Evolutionary conservation across 768 basidiomycete genomes (phyloP).

Genomic region (Agaricus subrufescens): DNA sequence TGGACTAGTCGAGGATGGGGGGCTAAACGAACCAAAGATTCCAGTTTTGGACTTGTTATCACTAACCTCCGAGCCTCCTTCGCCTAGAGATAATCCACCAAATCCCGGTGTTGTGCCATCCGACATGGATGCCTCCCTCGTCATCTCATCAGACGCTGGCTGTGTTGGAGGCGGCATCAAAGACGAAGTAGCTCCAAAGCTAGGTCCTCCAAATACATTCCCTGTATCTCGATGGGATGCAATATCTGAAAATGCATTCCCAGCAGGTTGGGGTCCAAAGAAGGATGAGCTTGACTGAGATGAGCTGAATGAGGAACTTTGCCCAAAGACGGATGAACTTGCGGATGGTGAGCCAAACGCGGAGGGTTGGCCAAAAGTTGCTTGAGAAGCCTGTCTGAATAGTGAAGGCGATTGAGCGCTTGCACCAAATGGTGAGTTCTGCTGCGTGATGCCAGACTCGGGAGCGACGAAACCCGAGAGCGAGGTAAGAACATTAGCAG

Average conservation of each 20-base stretch:
- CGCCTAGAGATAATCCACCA: conserved; percentile 30
- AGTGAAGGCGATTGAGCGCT: conserved; percentile 13
- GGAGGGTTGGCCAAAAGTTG: conserved; percentile 17
- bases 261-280: conserved; percentile 21
- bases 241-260: conserved; percentile 19
- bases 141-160: conserved; percentile 25
- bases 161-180: conserved; percentile 14
- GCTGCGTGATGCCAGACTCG: neutral
- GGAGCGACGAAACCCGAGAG: neutral
- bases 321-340: conserved; percentile 26
- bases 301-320: conserved; percentile 11
- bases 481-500: conserved; percentile 7
- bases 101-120: conserved; percentile 35
- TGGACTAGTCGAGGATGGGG: conserved; percentile 17
- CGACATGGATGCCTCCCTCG: conserved; percentile 45
- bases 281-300: conserved; percentile 7
- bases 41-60: conserved; percentile 23
- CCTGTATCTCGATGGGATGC: neutral
- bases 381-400: conserved; percentile 27
- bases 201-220: conserved; percentile 19
- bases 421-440: conserved; percentile 4
- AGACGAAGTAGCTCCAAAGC: conserved; percentile 16
- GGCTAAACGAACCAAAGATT: conserved; percentile 33
- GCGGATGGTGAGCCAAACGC: conserved; percentile 17
- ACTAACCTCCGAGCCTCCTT: conserved; percentile 20